A percentile compares a stretch with the other conserved stretches of the same genome.
Evolutionary conservation across 2,329 filamentous ascomycete genomes (phyloP).

Genomic region (Orbilia blumenaviensis): DNA sequence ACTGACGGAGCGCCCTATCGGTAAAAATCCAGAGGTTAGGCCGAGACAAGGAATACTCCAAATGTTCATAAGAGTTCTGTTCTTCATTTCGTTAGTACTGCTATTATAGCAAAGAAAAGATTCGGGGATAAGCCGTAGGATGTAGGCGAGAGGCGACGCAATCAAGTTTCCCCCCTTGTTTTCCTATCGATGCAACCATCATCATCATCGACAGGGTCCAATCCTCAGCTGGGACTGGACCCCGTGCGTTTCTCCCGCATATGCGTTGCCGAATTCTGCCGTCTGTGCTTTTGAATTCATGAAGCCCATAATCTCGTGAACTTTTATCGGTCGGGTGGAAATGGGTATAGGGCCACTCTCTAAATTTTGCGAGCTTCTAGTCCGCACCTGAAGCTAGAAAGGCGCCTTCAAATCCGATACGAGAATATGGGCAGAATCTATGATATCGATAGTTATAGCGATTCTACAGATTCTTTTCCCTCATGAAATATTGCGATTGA

Average conservation of each 20-base stretch:
- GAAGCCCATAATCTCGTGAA: conserved; percentile 15
- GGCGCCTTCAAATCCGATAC: background rate
- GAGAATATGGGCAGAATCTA: background rate
- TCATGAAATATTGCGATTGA: background rate
- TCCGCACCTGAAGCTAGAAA: no score
- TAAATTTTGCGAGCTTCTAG: background rate
- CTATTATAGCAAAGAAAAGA: conserved; percentile 22
- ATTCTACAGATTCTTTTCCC: background rate
- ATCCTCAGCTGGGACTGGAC: conserved; percentile 23
- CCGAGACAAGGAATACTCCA: background rate
- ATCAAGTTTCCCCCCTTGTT: conserved; percentile 17
- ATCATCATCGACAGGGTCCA: conserved; percentile 48
- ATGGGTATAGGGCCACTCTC: background rate
- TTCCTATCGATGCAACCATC: conserved; percentile 23
- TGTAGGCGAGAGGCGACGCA: conserved; percentile 8
- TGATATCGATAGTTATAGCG: background rate
- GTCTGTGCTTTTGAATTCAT: background rate
- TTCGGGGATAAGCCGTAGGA: background rate
- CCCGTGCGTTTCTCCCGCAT: conserved; percentile 25
- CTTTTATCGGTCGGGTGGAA: background rate
- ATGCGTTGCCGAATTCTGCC: conserved; percentile 15
- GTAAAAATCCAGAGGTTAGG: no score
- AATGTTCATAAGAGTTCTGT: background rate
- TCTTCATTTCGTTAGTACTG: conserved; percentile 13
- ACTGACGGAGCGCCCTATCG: no score